phyloP scores from a whole-genome alignment of 2,329 filamentous ascomycete genomes.

The Talaromyces sp. region DNA sequence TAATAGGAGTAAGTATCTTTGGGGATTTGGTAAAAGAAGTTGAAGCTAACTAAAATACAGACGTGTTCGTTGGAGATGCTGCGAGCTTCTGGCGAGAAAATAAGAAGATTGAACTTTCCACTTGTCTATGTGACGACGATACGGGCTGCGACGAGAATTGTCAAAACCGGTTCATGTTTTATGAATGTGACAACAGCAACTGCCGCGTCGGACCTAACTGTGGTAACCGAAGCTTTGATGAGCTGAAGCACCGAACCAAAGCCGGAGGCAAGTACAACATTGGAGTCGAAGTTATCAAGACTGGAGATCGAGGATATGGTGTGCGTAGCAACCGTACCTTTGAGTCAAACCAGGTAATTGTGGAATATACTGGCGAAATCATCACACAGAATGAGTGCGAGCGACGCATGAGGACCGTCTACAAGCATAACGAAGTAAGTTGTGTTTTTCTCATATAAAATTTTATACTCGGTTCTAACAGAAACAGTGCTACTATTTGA shows the following conservation, averaged over 20 bases:
- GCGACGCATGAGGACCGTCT: constrained; percentile 83
- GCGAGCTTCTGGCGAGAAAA: constrained; percentile 74
- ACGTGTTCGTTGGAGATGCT: constrained; percentile 85
- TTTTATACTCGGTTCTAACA: constrained; percentile 11
- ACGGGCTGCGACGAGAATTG: constrained; percentile 84
- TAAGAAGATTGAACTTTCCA: constrained; percentile 67
- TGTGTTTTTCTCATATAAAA: neutral
- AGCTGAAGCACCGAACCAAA: constrained; percentile 68
- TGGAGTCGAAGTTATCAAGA: constrained; percentile 93
- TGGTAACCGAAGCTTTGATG: constrained; percentile 81
- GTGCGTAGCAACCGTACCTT: constrained; percentile 88
- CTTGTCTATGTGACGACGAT: constrained; percentile 71
- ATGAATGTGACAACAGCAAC: constrained; percentile 89
- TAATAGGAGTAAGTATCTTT: constrained; percentile 67
- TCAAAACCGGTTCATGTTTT: constrained; percentile 94
- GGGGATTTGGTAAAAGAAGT: neutral
- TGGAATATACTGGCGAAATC: constrained; percentile 97
- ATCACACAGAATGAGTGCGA: constrained; percentile 94
- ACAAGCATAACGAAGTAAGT: constrained; percentile 85
- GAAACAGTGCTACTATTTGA: constrained; percentile 85
- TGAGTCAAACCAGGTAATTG: constrained; percentile 86
- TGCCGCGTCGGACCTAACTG: constrained; percentile 78
- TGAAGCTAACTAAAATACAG: constrained; percentile 39
- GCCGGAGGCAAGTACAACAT: constrained; percentile 81
- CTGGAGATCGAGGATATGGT: constrained; percentile 79